These are phyloP conservation scores for Ascocoryne sarcoides DNA, from an alignment of 2,329 filamentous ascomycete genomes.

Conservation along the genomic window DNA sequence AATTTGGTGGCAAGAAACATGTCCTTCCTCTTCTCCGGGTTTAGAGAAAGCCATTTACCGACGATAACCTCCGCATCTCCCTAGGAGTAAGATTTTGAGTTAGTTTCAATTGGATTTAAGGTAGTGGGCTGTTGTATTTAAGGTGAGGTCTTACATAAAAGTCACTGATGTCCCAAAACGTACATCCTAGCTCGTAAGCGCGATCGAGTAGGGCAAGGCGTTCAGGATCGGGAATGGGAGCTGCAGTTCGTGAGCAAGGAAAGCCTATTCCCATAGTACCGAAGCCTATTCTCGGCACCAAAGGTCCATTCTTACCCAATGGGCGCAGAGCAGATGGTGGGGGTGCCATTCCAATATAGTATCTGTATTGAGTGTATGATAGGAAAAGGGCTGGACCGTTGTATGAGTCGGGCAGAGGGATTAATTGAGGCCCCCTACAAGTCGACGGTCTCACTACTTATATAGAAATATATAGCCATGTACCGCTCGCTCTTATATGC, in stretches of 20 bases:
- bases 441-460: no score
- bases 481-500: no score
- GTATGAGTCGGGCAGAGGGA: no score
- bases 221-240: slow-evolving; percentile 20
- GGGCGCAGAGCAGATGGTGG: no score
- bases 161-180: neutral
- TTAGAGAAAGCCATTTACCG: slow-evolving; percentile 39
- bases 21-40: slow-evolving; percentile 35
- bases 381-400: no score
- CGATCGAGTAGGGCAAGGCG: neutral
- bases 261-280: neutral
- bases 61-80: slow-evolving; percentile 34
- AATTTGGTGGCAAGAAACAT: slow-evolving; percentile 48
- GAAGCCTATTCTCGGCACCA: neutral
- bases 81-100: slow-evolving; percentile 7
- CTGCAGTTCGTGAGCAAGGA: neutral
- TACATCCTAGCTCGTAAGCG: neutral
- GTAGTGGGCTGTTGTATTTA: no score
- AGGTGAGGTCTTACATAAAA: no score
- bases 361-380: no score
- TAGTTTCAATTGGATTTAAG: slow-evolving; percentile 6
- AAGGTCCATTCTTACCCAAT: neutral
- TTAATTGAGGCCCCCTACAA: no score
- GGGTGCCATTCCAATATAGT: no score
- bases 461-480: no score